Conservation (phyloP, 345 rosid species). For the Salix viminalis region DNA sequence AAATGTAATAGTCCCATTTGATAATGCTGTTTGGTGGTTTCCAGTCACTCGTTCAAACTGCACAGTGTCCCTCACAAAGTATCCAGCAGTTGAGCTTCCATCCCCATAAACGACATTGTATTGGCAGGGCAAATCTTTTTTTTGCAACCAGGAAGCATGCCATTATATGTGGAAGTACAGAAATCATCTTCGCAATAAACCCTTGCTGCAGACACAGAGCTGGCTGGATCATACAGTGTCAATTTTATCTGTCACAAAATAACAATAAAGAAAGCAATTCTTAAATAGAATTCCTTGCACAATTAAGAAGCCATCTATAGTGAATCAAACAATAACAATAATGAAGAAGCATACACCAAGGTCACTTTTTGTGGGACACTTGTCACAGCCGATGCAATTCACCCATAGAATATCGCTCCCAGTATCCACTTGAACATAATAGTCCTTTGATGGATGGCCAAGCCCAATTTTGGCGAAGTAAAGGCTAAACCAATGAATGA, state of each 20-base stretch:
- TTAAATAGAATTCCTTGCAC: background rate
- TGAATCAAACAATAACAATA: background rate
- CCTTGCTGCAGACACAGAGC: conserved; percentile 38
- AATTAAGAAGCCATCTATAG: background rate
- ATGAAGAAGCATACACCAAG: conserved; percentile 54
- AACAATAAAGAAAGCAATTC: background rate
- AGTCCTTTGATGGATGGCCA: conserved; percentile 71
- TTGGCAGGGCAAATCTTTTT: conserved; percentile 41
- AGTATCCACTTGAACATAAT: conserved; percentile 83
- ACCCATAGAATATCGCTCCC: conserved; percentile 96
- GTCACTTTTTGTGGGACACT: conserved; percentile 66
- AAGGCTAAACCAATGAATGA: conserved; percentile 44
- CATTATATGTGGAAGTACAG: conserved; percentile 44
- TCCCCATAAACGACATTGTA: conserved; percentile 73
- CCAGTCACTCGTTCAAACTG: conserved; percentile 51
- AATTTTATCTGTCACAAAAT: conserved; percentile 46
- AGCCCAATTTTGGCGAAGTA: conserved; percentile 67
- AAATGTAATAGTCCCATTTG: conserved; percentile 51
- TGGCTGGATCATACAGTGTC: conserved; percentile 45
- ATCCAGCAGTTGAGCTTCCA: conserved; percentile 70
- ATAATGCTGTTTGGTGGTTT: conserved; percentile 38
- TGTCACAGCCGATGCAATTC: conserved; percentile 59
- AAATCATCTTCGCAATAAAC: conserved; percentile 56
- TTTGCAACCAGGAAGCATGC: conserved; percentile 48
- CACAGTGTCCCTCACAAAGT: conserved; percentile 57